Percentiles rank a stretch among this genome's conserved stretches.
Conservation (phyloP, 2,329 filamentous ascomycete species). For the Xylariomycetidae sp. region DNA sequence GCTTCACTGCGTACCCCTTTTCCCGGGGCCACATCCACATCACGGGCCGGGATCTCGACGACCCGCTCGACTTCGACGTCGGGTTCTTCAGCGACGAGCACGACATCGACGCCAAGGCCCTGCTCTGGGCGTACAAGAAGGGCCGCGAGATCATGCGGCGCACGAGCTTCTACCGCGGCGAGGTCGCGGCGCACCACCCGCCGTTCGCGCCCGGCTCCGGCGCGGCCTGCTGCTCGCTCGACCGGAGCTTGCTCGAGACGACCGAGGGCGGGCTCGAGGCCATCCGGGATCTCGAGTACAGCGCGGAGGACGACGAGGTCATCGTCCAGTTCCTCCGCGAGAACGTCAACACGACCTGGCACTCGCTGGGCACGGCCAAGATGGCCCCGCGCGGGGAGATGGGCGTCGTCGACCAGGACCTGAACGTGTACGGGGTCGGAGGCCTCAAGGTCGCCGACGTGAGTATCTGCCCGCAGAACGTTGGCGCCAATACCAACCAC, state of each 20-base stretch:
- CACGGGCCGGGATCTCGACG: constrained; percentile 19
- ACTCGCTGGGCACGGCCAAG: constrained; percentile 18
- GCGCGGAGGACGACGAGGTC: constrained; percentile 34
- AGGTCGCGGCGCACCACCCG: constrained; percentile 34
- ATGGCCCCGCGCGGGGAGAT: constrained; percentile 29
- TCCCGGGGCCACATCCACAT: constrained; percentile 55
- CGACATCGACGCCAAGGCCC: constrained; percentile 46
- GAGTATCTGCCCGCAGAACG: constrained; percentile 25
- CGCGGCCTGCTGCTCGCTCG: constrained; percentile 27
- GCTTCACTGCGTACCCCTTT: constrained; percentile 51
- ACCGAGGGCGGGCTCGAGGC: constrained; percentile 9
- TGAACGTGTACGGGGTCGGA: constrained; percentile 31
- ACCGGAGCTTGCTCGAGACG: constrained; percentile 19
- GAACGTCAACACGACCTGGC: constrained; percentile 30
- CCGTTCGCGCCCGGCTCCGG: constrained; percentile 32
- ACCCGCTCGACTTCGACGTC: constrained; percentile 4
- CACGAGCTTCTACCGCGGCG: constrained; percentile 41
- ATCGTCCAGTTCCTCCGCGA: constrained; percentile 33
- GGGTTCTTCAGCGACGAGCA: constrained; percentile 30
- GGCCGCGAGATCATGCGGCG: constrained; percentile 51
- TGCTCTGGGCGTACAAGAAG: constrained; percentile 57
- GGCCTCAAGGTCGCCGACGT: constrained; percentile 31
- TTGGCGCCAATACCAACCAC: constrained; percentile 37
- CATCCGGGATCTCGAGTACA: constrained; percentile 30
- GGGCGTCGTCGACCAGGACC: constrained; percentile 31